Evolutionary conservation across 2,329 filamentous ascomycete species (phyloP), one percentile per base, ranked within the genome.

Genomic region (Penicillium oxalicum): DNA sequence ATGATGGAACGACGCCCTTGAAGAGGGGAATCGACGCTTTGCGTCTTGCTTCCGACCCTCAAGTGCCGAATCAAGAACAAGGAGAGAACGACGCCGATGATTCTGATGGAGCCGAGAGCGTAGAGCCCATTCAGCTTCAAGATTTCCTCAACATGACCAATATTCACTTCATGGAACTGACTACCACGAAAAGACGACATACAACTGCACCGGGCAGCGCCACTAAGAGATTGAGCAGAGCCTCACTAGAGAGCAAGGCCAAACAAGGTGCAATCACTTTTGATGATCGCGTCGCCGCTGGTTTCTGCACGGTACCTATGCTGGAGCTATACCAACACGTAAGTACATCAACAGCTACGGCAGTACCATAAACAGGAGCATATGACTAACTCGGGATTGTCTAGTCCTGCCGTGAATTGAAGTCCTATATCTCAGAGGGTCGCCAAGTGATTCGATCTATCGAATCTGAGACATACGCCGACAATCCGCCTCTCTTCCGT

Each of bases 81-180:
- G 67, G 72, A 7, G 76, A 78, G 13, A 73, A 75, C 25, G 49
- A 55, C 2, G 61, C 66, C 26, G 68, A 77, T 49, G 71, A 75
- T n/a, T 55, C 61, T 8, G 29, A 32, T 3, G 29, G 11, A 5
- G 71, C 77, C 29, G 58, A 73, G 28, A 70, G 76, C 40, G 66
- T 73, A 5, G 77, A 81, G n/a, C 75, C 77, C 24, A 90, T 95
- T 46, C 86, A 91, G 40, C 76, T 98, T 3, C 89, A 95, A 59
- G 87, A 95, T 45, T 98, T 98, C 70, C 74, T 98, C 39, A 88
- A 94, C 54, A 84, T 95, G 82, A 96, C 91, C 2, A 94, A 88
- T 50, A 95, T 98, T 61, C 88, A 91, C 46, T 98, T 98, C 72
- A 96, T 98, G 87, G 93, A 98, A 65, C 77, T 98, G 43, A 95